Conservation (phyloP, 768 basidiomycete genomes). For the Podaxis pistillaris region DNA sequence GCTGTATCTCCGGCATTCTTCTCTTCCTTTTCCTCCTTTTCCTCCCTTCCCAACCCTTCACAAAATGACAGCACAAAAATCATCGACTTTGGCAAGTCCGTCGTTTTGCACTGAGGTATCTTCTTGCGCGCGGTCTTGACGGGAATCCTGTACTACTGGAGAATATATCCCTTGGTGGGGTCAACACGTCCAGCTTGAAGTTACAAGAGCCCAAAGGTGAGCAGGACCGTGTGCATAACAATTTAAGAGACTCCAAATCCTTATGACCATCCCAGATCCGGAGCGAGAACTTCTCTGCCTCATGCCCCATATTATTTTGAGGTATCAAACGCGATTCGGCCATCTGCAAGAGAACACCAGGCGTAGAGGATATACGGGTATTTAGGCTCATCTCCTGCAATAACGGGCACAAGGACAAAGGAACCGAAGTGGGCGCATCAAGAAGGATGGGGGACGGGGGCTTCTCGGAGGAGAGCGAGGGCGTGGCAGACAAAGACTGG, state of each 20-base stretch:
- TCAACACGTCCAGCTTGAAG: constrained; percentile 8
- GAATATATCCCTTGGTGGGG: constrained; percentile 3
- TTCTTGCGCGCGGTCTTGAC: constrained; percentile 3
- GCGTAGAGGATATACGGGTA: constrained; percentile 20
- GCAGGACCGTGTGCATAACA: not conserved
- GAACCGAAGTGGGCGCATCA: not conserved
- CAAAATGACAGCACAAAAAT: not conserved
- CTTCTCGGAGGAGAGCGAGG: not conserved
- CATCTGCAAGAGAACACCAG: constrained; percentile 22
- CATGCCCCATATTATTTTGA: not conserved
- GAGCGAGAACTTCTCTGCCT: not conserved
- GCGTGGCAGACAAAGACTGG: not conserved
- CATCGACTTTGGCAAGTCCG: constrained; percentile 14
- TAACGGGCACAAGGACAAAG: constrained; percentile 18
- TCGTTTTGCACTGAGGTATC: constrained; percentile 4
- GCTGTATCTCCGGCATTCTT: not conserved
- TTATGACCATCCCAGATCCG: constrained; percentile 13
- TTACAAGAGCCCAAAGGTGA: not conserved
- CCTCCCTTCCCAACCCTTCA: not conserved
- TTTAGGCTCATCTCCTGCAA: constrained; percentile 24
- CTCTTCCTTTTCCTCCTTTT: not conserved
- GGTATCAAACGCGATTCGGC: constrained; percentile 22
- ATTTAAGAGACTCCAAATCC: constrained; percentile 5
- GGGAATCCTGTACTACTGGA: not conserved
- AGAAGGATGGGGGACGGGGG: not conserved